phyloP scores from a whole-genome alignment of 2,329 filamentous ascomycete genomes.

The Xylaria digitata region DNA sequence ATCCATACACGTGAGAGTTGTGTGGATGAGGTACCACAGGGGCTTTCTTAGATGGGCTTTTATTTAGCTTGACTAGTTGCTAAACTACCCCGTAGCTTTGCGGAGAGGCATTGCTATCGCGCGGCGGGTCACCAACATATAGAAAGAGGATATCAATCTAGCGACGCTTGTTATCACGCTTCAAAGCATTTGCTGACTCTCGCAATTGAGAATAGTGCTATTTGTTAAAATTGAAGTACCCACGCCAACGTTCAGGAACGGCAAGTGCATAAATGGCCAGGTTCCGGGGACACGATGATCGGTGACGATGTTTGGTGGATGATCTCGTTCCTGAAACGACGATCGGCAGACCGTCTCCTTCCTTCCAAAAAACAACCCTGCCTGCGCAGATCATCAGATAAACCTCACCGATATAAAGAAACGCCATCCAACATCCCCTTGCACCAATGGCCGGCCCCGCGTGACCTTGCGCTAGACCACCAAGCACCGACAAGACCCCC shows the following conservation, averaged over 20 bases:
- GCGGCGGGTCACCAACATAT: background rate
- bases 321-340: conserved; percentile 34
- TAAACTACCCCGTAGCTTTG: background rate
- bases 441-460: background rate
- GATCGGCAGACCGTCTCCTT: conserved; percentile 24
- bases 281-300: conserved; percentile 19
- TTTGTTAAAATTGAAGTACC: background rate
- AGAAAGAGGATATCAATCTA: background rate
- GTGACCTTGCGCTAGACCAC: background rate
- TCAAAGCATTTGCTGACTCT: background rate
- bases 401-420: conserved; percentile 18
- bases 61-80: background rate
- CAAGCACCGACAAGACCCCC: background rate
- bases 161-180: background rate
- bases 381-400: conserved; percentile 23
- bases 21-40: background rate
- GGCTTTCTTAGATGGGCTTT: background rate
- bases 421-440: conserved; percentile 1
- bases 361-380: conserved; percentile 24
- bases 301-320: conserved; percentile 24
- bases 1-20: background rate
- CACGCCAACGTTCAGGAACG: conserved; percentile 12
- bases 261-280: conserved; percentile 19
- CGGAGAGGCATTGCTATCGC: background rate
- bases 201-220: background rate